Base-by-base conservation (phyloP, 2,329 filamentous ascomycete species). In the Pseudogymnoascus destructans region DNA sequence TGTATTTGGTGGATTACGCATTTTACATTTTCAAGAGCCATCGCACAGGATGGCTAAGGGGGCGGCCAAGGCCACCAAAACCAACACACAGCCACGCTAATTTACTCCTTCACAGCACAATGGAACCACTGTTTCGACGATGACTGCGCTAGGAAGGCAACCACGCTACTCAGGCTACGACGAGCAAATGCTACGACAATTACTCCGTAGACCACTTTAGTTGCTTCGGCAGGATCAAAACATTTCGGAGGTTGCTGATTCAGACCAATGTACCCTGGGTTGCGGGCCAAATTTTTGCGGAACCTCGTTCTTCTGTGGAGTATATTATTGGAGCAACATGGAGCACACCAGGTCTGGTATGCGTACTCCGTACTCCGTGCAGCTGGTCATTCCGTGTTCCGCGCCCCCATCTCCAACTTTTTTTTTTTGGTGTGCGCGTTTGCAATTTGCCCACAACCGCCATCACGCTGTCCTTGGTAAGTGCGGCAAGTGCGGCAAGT, bases 181-280 rank as follows among this genome's bases (percentile, higher is more conserved):
- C 23, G 46, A 17, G 15, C 2, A 30, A 52, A 52, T 52, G 46
- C 46, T 52, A 52, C 46, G 9, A 52, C 46, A 52, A n/a, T 30
- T n/a, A 46, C 13, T n/a, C n/a, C n/a, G n/a, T n/a, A n/a, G n/a
- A n/a, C n/a, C n/a, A n/a, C n/a, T n/a, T n/a, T n/a, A n/a, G 40
- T 21, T n/a, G 40, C 40, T 38, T 46, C 46, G 46, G 46, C 46
- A 52, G 25, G 46, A 52, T 52, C 46, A 52, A 52, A 38, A 52
- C 46, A 52, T 52, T 52, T 52, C 46, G 46, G 46, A 52, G 46
- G 46, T 52, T 52, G 46, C 46, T 52, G 46, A 52, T 52, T 52
- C 46, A 52, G 46, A 52, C 46, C 46, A 52, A 9, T 52, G 46
- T 52, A 52, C 46, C 46, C 46, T 52, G 46, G 46, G 46, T 49